Conservation (phyloP, 2,329 filamentous ascomycete species). For the Xylariaceae sp. region DNA sequence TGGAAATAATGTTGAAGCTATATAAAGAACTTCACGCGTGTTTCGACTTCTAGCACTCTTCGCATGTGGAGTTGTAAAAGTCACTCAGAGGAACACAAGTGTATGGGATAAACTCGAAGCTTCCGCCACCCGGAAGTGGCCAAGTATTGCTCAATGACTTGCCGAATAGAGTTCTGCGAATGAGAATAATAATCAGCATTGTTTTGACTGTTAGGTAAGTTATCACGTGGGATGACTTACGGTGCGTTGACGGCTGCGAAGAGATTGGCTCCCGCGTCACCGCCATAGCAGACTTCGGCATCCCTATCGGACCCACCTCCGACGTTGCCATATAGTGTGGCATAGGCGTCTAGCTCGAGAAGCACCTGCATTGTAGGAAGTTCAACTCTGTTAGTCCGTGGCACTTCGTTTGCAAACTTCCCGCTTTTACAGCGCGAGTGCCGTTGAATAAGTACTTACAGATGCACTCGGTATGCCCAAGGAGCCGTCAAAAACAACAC, state of each 20-base stretch:
- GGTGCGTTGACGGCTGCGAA: conserved; percentile 9
- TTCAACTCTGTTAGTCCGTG: too few species aligned
- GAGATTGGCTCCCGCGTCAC: conserved; percentile 9
- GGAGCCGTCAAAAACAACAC: conserved; percentile 2
- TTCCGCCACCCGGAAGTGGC: conserved; percentile 5
- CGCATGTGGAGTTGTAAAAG: conserved; percentile 5
- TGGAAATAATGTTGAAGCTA: too few species aligned
- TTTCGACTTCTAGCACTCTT: neutral
- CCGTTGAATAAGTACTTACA: conserved; percentile 3
- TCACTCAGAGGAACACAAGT: conserved; percentile 4
- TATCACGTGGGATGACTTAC: conserved; percentile 1
- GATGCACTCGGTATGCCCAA: conserved; percentile 9
- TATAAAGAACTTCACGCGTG: too few species aligned
- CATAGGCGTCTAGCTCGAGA: conserved; percentile 9
- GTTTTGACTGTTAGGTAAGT: neutral
- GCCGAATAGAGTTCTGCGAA: conserved; percentile 6
- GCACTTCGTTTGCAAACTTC: too few species aligned
- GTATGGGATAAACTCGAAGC: conserved; percentile 7
- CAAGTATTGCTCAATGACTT: conserved; percentile 10
- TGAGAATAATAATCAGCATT: conserved; percentile 3
- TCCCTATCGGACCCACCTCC: conserved; percentile 1
- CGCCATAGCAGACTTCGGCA: conserved; percentile 8
- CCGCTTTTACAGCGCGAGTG: neutral
- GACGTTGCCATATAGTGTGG: conserved; percentile 10
- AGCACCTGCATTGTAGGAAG: conserved; percentile 3